These are phyloP conservation scores for Colletotrichum gloeosporioides DNA, from an alignment of 2,329 filamentous ascomycete genomes.

Conservation along the genomic window DNA sequence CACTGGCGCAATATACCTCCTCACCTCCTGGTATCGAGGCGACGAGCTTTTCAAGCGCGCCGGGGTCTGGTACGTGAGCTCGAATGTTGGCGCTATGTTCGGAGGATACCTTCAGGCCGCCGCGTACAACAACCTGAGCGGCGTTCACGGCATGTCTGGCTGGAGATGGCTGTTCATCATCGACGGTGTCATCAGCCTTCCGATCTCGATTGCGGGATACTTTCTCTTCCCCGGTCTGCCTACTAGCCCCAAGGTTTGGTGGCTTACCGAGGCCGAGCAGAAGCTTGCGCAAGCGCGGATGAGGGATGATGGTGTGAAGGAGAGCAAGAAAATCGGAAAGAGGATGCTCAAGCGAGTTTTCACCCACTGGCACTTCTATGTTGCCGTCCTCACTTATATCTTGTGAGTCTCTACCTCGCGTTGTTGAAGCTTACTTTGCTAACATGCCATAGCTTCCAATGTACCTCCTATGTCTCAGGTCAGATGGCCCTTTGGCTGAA, in stretches of 20 bases:
- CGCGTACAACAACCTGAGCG: constrained; percentile 53
- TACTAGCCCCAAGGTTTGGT: constrained; percentile 35
- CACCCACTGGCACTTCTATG: constrained; percentile 31
- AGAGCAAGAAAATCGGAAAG: constrained; percentile 25
- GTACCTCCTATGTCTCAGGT: constrained; percentile 20
- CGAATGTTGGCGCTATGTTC: constrained; percentile 52
- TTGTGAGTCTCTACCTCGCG: neutral
- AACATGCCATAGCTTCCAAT: constrained; percentile 8
- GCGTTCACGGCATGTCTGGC: constrained; percentile 46
- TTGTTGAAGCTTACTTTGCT: neutral
- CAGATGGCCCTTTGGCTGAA: constrained; percentile 26
- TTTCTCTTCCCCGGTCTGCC: constrained; percentile 44
- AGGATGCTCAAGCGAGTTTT: constrained; percentile 31
- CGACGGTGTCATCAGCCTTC: constrained; percentile 55
- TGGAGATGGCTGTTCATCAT: constrained; percentile 59
- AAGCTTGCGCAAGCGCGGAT: constrained; percentile 35
- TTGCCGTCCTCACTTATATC: constrained; percentile 28
- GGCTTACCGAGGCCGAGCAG: constrained; percentile 34
- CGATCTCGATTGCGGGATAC: constrained; percentile 53
- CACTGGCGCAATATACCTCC: constrained; percentile 27
- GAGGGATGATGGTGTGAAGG: constrained; percentile 21
- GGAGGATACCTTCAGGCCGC: constrained; percentile 56
- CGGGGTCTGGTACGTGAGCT: constrained; percentile 49
- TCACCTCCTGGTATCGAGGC: constrained; percentile 34
- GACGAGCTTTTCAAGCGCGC: constrained; percentile 48